These are phyloP conservation scores for Aegilops speltoides DNA, from an alignment of 176 grass and related monocot species.

Conservation along the genomic window DNA sequence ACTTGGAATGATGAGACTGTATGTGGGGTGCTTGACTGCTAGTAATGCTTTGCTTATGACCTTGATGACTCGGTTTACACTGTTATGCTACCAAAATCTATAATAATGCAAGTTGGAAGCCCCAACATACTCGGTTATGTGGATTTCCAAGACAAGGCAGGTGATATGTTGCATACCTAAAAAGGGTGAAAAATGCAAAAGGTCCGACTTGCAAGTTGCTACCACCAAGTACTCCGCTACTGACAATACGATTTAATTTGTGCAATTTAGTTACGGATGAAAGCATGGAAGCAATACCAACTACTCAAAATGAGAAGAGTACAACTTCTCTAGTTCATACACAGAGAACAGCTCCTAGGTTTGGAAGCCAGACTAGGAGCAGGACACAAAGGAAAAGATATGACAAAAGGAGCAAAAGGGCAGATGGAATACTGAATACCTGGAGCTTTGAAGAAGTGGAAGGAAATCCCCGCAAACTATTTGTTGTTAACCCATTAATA, in stretches of 20 bases:
- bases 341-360: not conserved
- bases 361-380: constrained; percentile 5
- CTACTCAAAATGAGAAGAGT: constrained; percentile 16
- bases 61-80: not conserved
- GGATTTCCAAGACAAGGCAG: not conserved
- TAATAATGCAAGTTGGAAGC: not conserved
- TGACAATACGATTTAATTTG: not conserved
- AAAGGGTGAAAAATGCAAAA: not conserved
- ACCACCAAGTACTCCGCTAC: not conserved
- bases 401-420: not conserved
- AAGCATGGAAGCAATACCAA: not conserved
- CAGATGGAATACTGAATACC: constrained; percentile 37
- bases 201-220: not conserved
- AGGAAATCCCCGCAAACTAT: constrained; percentile 41
- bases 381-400: not conserved
- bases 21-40: not conserved
- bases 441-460: constrained; percentile 48
- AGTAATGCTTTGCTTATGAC: not conserved
- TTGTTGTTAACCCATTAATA: constrained; percentile 49
- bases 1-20: not conserved
- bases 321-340: constrained; percentile 13
- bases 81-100: not conserved
- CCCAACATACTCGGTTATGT: not conserved
- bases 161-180: not conserved
- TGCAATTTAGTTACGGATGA: not conserved